These are phyloP conservation scores for Diophrys appendiculata DNA, from an alignment of 73 alveolate genomes.

Conservation along the genomic window DNA sequence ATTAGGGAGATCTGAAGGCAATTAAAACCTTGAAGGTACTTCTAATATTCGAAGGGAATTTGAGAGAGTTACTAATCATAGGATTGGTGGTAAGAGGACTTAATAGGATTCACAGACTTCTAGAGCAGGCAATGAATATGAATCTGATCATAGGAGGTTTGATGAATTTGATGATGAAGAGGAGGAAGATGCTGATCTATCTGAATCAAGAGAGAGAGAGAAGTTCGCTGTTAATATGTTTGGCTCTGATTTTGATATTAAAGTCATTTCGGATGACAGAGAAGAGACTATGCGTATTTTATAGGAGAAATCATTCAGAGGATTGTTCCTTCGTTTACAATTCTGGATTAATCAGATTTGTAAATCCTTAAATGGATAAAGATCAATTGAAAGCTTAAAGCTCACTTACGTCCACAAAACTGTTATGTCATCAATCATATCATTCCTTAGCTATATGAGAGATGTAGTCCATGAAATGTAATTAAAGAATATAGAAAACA, in stretches of 20 bases:
- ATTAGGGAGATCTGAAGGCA: not conserved
- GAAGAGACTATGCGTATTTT: conserved; percentile 54
- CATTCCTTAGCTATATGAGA: conserved; percentile 59
- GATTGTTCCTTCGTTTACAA: conserved; percentile 63
- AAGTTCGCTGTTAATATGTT: conserved; percentile 57
- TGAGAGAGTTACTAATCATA: too few species aligned
- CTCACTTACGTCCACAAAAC: conserved; percentile 41
- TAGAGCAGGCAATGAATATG: conserved; percentile 20
- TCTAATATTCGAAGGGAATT: too few species aligned
- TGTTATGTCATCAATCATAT: conserved; percentile 49
- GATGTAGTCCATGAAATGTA: conserved; percentile 58
- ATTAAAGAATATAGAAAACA: conserved; percentile 26
- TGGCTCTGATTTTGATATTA: conserved; percentile 61
- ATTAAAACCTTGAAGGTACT: not conserved
- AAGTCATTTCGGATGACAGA: conserved; percentile 17
- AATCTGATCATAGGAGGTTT: too few species aligned
- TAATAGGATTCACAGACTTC: conserved; percentile 17
- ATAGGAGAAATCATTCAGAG: conserved; percentile 66
- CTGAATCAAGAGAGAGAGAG: conserved; percentile 44
- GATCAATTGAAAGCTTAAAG: conserved; percentile 21
- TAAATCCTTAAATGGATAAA: conserved; percentile 48
- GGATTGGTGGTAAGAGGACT: not conserved
- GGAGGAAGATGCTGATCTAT: not conserved
- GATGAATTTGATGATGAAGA: conserved; percentile 7
- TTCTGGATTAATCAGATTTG: conserved; percentile 74